phyloP scores from a whole-genome alignment of 2,329 filamentous ascomycete genomes.

The Dothideomycetes sp. region DNA sequence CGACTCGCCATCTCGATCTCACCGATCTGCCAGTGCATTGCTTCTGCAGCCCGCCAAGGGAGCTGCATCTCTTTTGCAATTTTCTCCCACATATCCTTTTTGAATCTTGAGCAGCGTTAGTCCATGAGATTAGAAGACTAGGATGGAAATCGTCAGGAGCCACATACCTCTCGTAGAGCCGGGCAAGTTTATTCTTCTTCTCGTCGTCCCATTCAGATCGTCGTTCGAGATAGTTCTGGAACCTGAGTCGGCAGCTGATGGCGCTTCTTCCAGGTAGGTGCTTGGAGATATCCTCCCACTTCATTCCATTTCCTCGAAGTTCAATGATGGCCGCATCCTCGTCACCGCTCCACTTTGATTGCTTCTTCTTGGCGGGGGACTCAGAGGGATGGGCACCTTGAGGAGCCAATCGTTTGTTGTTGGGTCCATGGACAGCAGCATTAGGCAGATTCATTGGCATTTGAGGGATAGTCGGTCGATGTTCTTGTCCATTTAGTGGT shows the following conservation, averaged over 20 bases:
- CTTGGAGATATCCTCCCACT: slow-evolving; percentile 97
- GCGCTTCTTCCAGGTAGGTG: slow-evolving; percentile 79
- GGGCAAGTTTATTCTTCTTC: slow-evolving; percentile 89
- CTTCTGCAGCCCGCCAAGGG: slow-evolving; percentile 90
- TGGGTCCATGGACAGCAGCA: slow-evolving; percentile 1
- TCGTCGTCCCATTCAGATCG: slow-evolving; percentile 95
- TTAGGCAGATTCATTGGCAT: slow-evolving; percentile 5
- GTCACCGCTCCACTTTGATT: slow-evolving; percentile 92
- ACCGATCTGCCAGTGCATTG: slow-evolving; percentile 96
- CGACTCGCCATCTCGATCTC: slow-evolving; percentile 88
- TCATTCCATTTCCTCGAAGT: slow-evolving; percentile 82
- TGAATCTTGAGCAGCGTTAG: slow-evolving; percentile 57
- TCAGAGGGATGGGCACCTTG: slow-evolving; percentile 36
- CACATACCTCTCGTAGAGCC: slow-evolving; percentile 84
- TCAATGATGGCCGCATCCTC: slow-evolving; percentile 93
- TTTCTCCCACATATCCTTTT: slow-evolving; percentile 95
- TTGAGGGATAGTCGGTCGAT: slow-evolving; percentile 10
- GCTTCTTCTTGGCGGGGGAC: slow-evolving; percentile 81
- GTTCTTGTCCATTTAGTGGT: slow-evolving; percentile 8
- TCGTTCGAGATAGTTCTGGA: slow-evolving; percentile 93
- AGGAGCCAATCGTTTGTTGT: slow-evolving; percentile 29
- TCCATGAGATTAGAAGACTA: not conserved
- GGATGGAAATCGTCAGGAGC: not conserved
- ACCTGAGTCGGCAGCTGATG: slow-evolving; percentile 88
- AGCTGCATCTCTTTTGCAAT: slow-evolving; percentile 91